Base-by-base conservation (phyloP, 176 grass and related monocot genomes). In the Cocos nucifera region DNA sequence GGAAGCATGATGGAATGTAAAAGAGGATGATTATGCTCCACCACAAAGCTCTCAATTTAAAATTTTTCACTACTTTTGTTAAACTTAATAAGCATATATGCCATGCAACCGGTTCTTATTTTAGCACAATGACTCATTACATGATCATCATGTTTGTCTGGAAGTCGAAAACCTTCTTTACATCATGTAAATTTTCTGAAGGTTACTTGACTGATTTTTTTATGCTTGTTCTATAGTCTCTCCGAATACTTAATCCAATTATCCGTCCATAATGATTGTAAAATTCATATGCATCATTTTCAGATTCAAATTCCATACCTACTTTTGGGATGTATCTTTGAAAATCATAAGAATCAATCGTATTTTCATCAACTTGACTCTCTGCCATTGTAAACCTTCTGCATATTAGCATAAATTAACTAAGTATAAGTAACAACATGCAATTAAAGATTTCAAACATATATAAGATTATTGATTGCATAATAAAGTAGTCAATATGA, bases 131-230 rank as follows among this genome's bases (percentile, higher is more conserved):
- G 79, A 29, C 20, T 65, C 50, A 66, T 65, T 15, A 67, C 59
- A 17, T 83, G 54, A 20, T 30, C 75, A n/a, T 58, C 66, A 12
- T 57, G 75, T 62, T 82, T 87, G 15, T 69, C 58, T 0, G 22
- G 58, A 20, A 69, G 69, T 65, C 56, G 51, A 58, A 78, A 68
- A 0, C 81, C 81, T 55, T 89, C 78, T 2, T 73, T 70, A 18
- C 81, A 89, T 57, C 81, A 89, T 15, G 78, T 73, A 56, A 81
- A 81, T 69, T 78, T 84, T 57, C 77, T 66, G 15, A 77, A 89
- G 6, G 81, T 89, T 64, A 84, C 77, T 53, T 81, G 69, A 15
- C 74, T 81, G 4, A 73, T 81, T 57, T 81, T 89, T 60, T 63
- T 75, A 74, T 77, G 78, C 23, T 62, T 77, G 63, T 85, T 85